Conservation (phyloP, 805 yeast species). For the Candida insectalens region DNA sequence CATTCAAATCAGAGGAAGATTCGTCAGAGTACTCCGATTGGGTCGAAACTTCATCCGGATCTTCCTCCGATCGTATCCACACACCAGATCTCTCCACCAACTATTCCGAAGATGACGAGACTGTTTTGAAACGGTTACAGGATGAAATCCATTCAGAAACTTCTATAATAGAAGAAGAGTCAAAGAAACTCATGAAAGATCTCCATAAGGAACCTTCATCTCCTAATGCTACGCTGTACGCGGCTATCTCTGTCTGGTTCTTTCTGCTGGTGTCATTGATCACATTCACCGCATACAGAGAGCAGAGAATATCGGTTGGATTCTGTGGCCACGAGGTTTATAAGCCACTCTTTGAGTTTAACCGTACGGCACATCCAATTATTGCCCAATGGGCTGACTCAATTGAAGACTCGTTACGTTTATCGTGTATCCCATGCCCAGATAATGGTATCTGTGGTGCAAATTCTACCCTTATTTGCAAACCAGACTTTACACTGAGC, state of each 20-base stretch:
- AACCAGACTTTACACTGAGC: constrained; percentile 49
- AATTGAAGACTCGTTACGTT: constrained; percentile 41
- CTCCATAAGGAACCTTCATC: constrained; percentile 3
- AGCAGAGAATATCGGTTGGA: constrained; percentile 56
- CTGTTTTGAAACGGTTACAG: constrained; percentile 10
- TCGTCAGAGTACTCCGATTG: too few species aligned
- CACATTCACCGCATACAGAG: constrained; percentile 26
- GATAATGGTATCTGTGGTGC: constrained; percentile 69
- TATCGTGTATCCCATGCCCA: constrained; percentile 75
- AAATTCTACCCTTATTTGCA: constrained; percentile 54
- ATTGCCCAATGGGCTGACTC: constrained; percentile 20
- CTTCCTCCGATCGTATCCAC: too few species aligned
- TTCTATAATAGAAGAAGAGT: constrained; percentile 15
- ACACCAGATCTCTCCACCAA: constrained; percentile 14
- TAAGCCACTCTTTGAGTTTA: constrained; percentile 23
- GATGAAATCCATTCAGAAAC: constrained; percentile 15
- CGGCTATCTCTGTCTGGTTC: constrained; percentile 9
- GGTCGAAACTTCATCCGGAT: too few species aligned
- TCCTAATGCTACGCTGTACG: constrained; percentile 1
- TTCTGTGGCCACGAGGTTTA: constrained; percentile 63
- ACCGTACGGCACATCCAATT: constrained; percentile 4
- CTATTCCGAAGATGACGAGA: constrained; percentile 9
- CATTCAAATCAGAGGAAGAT: too few species aligned
- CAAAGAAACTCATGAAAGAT: constrained; percentile 11
- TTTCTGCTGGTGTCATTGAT: constrained; percentile 1